phyloP scores from a whole-genome alignment of 495 filamentous ascomycete genomes.

The Penicillium lividum region DNA sequence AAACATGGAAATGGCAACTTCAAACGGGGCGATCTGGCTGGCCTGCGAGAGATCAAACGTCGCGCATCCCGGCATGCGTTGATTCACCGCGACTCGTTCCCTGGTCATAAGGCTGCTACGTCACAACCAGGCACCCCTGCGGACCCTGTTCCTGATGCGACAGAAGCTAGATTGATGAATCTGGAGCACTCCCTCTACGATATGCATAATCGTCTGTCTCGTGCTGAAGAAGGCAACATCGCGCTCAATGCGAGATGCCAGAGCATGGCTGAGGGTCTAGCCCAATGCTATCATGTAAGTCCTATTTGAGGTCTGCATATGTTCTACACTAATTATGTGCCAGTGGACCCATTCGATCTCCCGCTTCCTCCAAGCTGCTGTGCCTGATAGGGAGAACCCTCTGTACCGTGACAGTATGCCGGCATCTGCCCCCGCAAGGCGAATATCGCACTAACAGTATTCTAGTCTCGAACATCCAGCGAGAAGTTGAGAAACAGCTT shows the following conservation, averaged over 20 bases:
- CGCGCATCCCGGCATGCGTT: constrained; percentile 94
- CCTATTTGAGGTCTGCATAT: not conserved
- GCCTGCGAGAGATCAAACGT: constrained; percentile 93
- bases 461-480: constrained; percentile 77
- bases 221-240: constrained; percentile 81
- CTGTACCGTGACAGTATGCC: constrained; percentile 57
- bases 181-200: constrained; percentile 86
- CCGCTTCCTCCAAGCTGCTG: constrained; percentile 65
- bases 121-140: constrained; percentile 83
- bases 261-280: constrained; percentile 76
- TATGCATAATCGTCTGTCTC: constrained; percentile 68
- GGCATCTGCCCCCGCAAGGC: not conserved
- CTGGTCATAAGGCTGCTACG: constrained; percentile 66
- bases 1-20: constrained; percentile 98
- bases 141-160: constrained; percentile 74
- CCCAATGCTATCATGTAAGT: constrained; percentile 72
- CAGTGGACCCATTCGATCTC: constrained; percentile 78
- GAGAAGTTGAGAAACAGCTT: constrained; percentile 80
- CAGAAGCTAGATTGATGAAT: constrained; percentile 71
- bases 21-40: constrained; percentile 88
- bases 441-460: constrained; percentile 15
- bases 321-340: constrained; percentile 15
- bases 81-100: constrained; percentile 93
- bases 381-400: constrained; percentile 64
- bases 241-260: constrained; percentile 79